These are phyloP conservation scores for Crinitomyces ghanaensis DNA, from an alignment of 805 yeast genomes.

Conservation along the genomic window DNA sequence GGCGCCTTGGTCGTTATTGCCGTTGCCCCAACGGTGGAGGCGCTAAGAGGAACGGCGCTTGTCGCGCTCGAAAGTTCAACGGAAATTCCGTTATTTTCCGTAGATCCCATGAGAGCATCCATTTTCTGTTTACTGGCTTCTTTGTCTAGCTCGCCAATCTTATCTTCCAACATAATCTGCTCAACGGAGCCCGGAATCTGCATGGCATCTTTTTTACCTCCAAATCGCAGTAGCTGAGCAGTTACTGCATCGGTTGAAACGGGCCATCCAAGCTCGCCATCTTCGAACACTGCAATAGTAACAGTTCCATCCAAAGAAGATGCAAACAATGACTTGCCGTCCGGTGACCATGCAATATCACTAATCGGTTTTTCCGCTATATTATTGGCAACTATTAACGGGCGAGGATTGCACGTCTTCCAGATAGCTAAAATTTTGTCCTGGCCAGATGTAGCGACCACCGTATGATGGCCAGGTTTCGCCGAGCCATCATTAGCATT, in stretches of 20 bases:
- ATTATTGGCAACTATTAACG: conserved; percentile 70
- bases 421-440: conserved; percentile 81
- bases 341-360: conserved; percentile 81
- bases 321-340: conserved; percentile 60
- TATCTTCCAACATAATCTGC: conserved; percentile 64
- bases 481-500: too few relatives aligned
- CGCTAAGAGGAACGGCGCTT: not conserved
- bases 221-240: conserved; percentile 66
- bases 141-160: conserved; percentile 33
- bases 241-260: conserved; percentile 58
- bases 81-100: conserved; percentile 5
- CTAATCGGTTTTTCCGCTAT: conserved; percentile 69
- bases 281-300: conserved; percentile 52
- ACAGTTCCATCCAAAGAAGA: conserved; percentile 82
- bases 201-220: conserved; percentile 75
- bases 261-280: conserved; percentile 31
- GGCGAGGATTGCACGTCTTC: conserved; percentile 69
- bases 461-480: conserved; percentile 30
- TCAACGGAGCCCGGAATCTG: conserved; percentile 79
- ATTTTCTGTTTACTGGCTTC: conserved; percentile 26
- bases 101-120: conserved; percentile 33
- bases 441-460: conserved; percentile 94
- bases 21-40: not conserved
- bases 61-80: conserved; percentile 3
- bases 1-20: not conserved